Conservation (phyloP, 2,329 filamentous ascomycete genomes). For the Claviceps sp. region DNA sequence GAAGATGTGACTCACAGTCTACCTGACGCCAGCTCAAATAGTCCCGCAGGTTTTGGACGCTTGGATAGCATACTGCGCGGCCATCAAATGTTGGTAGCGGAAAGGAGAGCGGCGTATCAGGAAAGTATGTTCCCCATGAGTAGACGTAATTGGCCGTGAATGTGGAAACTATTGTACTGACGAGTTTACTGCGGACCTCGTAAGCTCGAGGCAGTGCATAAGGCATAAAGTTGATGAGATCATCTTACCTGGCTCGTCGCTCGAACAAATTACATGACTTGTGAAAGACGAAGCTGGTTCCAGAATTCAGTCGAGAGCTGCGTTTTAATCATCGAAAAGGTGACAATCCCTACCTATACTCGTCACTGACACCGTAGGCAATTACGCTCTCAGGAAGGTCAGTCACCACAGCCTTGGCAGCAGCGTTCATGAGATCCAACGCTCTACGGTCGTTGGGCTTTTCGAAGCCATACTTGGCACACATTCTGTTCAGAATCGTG, state of each 20-base stretch:
- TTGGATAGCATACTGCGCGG: constrained; percentile 80
- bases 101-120: constrained; percentile 52
- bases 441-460: constrained; percentile 89
- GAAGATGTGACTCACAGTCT: constrained; percentile 52
- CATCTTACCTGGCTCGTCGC: constrained; percentile 55
- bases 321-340: neutral
- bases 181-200: constrained; percentile 54
- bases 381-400: constrained; percentile 76
- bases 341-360: constrained; percentile 54
- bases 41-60: constrained; percentile 67
- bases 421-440: constrained; percentile 85
- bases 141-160: constrained; percentile 87
- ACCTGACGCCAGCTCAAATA: constrained; percentile 97
- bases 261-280: constrained; percentile 75
- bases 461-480: constrained; percentile 66
- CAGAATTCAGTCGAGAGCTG: constrained; percentile 4
- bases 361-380: constrained; percentile 88
- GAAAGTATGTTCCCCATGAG: constrained; percentile 66
- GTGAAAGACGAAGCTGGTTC: constrained; percentile 69
- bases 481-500: constrained; percentile 43
- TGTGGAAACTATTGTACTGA: constrained; percentile 80
- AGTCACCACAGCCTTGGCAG: constrained; percentile 70
- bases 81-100: constrained; percentile 88
- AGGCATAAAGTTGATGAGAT: neutral
- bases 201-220: neutral